Conservation (phyloP, 805 yeast genomes). For the Candida chauliodis region DNA sequence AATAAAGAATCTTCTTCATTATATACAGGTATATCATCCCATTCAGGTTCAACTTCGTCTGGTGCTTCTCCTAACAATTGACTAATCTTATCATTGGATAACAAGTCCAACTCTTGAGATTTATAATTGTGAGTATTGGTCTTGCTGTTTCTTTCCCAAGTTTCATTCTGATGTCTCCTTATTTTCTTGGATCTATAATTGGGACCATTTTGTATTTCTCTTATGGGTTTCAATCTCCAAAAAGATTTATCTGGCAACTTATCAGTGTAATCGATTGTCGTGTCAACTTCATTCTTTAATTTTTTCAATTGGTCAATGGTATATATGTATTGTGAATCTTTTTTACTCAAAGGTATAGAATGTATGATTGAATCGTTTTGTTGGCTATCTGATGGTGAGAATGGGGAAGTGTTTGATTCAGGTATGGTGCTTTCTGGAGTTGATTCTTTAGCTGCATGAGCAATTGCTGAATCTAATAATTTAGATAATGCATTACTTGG, state of each 20-base stretch:
- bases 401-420: neutral
- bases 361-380: neutral
- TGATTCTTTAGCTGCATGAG: slow-evolving; percentile 44
- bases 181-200: slow-evolving; percentile 16
- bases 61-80: slow-evolving; percentile 33
- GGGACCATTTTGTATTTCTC: neutral
- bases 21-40: slow-evolving; percentile 25
- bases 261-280: slow-evolving; percentile 24
- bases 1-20: slow-evolving; percentile 8
- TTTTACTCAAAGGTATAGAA: slow-evolving; percentile 7
- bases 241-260: slow-evolving; percentile 46
- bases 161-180: slow-evolving; percentile 16
- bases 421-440: slow-evolving; percentile 27
- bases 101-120: slow-evolving; percentile 24
- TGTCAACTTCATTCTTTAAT: slow-evolving; percentile 34
- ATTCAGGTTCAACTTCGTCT: slow-evolving; percentile 37
- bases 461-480: slow-evolving; percentile 44
- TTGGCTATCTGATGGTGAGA: neutral
- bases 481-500: slow-evolving; percentile 38
- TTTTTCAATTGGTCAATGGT: slow-evolving; percentile 25
- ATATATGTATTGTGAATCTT: slow-evolving; percentile 15
- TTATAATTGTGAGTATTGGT: slow-evolving; percentile 9
- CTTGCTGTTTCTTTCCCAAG: slow-evolving; percentile 25
- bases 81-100: slow-evolving; percentile 31
- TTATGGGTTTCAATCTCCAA: slow-evolving; percentile 35